Base-by-base conservation (phyloP, 306 rosid species). In the Vachellia collinsii region DNA sequence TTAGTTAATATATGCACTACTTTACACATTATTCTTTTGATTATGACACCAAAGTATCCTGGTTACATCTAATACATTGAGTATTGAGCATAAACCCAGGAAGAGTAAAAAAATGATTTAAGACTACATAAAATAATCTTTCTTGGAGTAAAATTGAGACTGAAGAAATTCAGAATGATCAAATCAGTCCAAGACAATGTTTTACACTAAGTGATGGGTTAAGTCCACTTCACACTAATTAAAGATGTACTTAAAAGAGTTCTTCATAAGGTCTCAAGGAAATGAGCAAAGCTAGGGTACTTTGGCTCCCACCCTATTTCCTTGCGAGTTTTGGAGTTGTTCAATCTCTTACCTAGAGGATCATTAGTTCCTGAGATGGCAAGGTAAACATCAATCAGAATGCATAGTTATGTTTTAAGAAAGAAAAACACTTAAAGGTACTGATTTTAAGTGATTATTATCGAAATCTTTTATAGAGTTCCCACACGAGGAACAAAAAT, bases 231-330 rank as follows among this genome's bases (percentile, higher is more conserved):
- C 53, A 20, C 64, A 48, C 11, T 72, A 58, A 44, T 70, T 37
- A 70, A 61, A 83, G 16, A 77, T 17, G 23, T 59, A 67, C 22
- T 72, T 53, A 7, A 13, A 51, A 29, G 53, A 72, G 7, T 53
- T 25, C 8, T 59, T 91, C 86, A 79, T 17, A 90, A 37, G 82
- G 65, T 88, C 68, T 86, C 89, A 3, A 93, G 89, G 88, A 95
- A 93, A 71, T 79, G 84, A 25, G 91, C 63, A 64, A 95, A 95
- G 76, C 92, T 93, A 19, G 90, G 88, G 87, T 89, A 95, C 81
- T 90, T 93, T 0, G 98, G 97, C 83, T 92, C 93, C 99, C 99
- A 95, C 4, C 97, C 97, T 36, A 88, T 79, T 79, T 86, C 90
- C 56, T 78, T 83, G 10, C 98, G 89, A 54, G 94, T 90, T 87